Base-by-base conservation (phyloP, 495 filamentous ascomycete genomes). In the Filosporella fistucella region DNA sequence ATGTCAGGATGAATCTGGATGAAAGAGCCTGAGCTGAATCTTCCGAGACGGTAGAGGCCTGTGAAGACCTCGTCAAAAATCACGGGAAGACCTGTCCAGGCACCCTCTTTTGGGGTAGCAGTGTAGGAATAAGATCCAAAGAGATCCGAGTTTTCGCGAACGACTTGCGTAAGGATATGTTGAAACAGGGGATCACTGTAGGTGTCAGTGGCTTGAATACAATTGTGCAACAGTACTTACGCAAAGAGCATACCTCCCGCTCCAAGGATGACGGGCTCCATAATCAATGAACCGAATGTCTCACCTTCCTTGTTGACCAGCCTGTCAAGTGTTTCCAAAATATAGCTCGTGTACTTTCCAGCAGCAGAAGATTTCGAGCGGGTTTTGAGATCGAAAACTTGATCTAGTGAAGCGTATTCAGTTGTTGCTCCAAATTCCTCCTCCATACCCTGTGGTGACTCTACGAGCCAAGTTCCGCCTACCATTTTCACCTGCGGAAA, bases 1-100 rank as follows among this genome's bases (percentile, higher is more conserved):
- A 91, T 80, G 53, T 91, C 86, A 2, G 85, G 69, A 45, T 84
- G 56, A 1, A 74, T 62, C n/a, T 64, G 63, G 4, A 91, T 70
- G 64, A 89, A 85, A 1, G 80, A 80, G 16, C 82, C 72, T 1
- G 83, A 68, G 10, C 73, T 78, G 42, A 77, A 70, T 24, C 79
- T 77, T 18, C 86, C 86, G 14, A 91, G 80, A 28, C 86, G 84
- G 65, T 87, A 88, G 13, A 91, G 68, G 12, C 86, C 86, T 0
- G 85, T 89, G 67, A 91, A 89, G 25, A 91, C 85, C 62, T 91
- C 86, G 59, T 91, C 86, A 54, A 83, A 82, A 58, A 91, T 72
- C 23, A 91, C 65, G 0, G 86, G 86, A 16, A 91, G 68, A 2
- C 86, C 86, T 2, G 71, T 72, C 86, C 86, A 91, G 14, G 55